Evolutionary conservation across 2,329 filamentous ascomycete genomes (phyloP), one percentile per base, ranked within the genome.

Genomic region (Xylariaceae sp.): DNA sequence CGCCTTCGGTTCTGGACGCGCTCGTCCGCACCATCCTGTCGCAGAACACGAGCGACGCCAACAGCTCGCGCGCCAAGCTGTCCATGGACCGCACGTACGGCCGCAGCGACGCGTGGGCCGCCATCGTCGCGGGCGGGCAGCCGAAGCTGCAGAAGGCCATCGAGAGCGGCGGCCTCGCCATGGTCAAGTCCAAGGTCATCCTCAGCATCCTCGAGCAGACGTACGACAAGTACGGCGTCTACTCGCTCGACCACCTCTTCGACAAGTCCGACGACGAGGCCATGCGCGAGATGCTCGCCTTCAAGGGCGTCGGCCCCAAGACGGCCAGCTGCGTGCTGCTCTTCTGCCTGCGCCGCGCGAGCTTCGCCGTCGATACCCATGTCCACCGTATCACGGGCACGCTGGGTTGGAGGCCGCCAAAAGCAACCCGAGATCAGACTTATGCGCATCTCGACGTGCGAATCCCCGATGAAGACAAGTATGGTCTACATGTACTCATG

Each of bases 101-200:
- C 16, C 67, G 73, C 28, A 76, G 73, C 63, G 76, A 78, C 57
- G 66, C 69, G 24, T 82, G 79, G 79, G 74, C 71, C 0, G 71
- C 66, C 33, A 77, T 82, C 47, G 76, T 67, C 4, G 59, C 58
- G 1, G 78, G 77, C 31, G 77, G 79, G 0, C 69, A 71, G 37
- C 60, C 69, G 12, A 74, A 72, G 61, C 71, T 82, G 5, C 73
- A 78, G 58, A 78, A 86, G 64, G 84, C 89, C 0, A 92, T 93
- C 67, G 85, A 86, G 70, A 80, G 80, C 21, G 91, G 90, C 26
- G 91, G 91, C 0, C 77, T 94, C 1, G 87, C 86, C 12, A 82
- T 83, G 31, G 79, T 84, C n/a, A 95, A 94, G 73, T 89, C 86
- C 67, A 87, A 83, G 56, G 85, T 87, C 64, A 90, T 94, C 64